Evolutionary conservation across 306 rosid species (phyloP), one percentile per base, ranked within the genome.

Genomic region (Quercus ilex): DNA sequence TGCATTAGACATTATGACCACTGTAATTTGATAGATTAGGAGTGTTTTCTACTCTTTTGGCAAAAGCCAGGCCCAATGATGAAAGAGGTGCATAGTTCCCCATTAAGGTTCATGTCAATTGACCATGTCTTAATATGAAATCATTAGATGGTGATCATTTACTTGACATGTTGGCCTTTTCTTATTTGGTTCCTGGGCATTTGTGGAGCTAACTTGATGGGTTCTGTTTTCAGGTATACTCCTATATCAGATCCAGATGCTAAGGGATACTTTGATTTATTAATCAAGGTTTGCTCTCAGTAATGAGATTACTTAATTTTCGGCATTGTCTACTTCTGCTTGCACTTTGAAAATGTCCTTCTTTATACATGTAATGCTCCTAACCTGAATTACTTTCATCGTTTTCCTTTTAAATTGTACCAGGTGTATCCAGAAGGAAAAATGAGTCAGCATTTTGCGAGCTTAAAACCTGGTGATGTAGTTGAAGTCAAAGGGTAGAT

Each of bases 401-500:
- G 69, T 81, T 60, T 82, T 64, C 53, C 69, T 81, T 74, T 62
- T 41, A 65, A 78, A 69, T 75, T 83, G 33, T 78, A 80, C 82
- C 82, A 93, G 98, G 93, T 96, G 82, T 96, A 93, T 76, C 99
- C 99, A 51, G 91, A 89, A 74, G 99, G 99, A 55, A 91, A 91
- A 90, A 93, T 96, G 98, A 96, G 97, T 85, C 99, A 91, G 86
- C 96, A 96, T 92, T 93, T 96, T 56, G 97, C 97, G 65, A 96
- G 94, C 91, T 86, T 96, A 81, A 96, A 93, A 82, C 97, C 97
- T 5, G 99, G 99, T 18, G 99, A 96, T 81, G 89, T 86, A 70
- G 87, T 93, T 85, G 99, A 96, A 92, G 96, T 96, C 86, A 96
- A 96, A 87, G 99, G 99, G 99, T 96, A 91, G 56, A 69, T 69